Conservation (phyloP, 345 rosid species). For the Zanthoxylum bungeanum region DNA sequence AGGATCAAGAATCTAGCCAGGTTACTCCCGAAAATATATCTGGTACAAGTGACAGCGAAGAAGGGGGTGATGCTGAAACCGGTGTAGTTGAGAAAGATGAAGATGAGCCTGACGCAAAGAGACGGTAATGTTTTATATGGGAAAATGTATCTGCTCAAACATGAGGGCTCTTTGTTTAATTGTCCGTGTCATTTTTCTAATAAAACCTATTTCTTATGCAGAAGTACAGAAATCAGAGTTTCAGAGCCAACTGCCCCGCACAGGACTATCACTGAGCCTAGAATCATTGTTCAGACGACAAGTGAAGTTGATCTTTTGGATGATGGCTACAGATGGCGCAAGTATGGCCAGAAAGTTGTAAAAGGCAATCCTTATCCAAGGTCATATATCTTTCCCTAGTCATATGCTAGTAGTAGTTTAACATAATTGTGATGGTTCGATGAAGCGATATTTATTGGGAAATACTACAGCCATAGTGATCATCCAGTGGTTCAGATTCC, state of each 20-base stretch:
- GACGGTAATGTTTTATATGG: constrained; percentile 41
- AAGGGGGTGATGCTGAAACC: constrained; percentile 50
- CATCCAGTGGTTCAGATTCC: neutral
- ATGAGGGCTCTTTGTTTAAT: neutral
- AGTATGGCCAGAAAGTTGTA: constrained; percentile 94
- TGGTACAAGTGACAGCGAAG: constrained; percentile 66
- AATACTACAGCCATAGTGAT: neutral
- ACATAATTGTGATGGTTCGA: neutral
- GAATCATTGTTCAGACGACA: constrained; percentile 83
- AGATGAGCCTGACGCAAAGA: constrained; percentile 67
- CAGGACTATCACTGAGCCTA: constrained; percentile 67
- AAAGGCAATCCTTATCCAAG: constrained; percentile 93
- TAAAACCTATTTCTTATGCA: constrained; percentile 25
- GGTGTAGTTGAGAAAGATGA: constrained; percentile 42
- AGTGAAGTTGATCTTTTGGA: constrained; percentile 96
- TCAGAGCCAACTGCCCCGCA: constrained; percentile 52
- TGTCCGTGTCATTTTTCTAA: constrained; percentile 2
- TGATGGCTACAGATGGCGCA: constrained; percentile 93
- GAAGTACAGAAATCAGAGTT: constrained; percentile 47
- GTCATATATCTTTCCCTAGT: constrained; percentile 27
- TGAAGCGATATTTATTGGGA: neutral
- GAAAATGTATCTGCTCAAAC: neutral
- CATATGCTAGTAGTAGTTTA: neutral
- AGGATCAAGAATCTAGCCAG: constrained; percentile 62
- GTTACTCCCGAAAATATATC: constrained; percentile 48